Evolutionary conservation across 2,329 filamentous ascomycete species (phyloP).

Genomic region (Hymenoscyphus infarciens): DNA sequence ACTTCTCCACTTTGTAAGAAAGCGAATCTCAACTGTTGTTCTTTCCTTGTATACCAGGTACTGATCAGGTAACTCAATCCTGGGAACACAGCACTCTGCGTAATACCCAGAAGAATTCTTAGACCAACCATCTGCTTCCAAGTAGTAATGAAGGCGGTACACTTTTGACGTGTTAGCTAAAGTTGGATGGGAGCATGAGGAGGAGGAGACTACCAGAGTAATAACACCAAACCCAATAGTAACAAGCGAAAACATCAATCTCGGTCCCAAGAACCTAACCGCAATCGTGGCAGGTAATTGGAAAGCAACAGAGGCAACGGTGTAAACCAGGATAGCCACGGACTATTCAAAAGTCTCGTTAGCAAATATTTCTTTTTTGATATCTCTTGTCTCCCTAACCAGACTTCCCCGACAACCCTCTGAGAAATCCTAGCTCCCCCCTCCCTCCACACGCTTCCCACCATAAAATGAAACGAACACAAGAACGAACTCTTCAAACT

Average conservation of each 20-base stretch:
- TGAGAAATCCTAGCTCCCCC: neutral
- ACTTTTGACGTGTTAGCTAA: slow-evolving; percentile 29
- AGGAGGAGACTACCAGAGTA: slow-evolving; percentile 44
- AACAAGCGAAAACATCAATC: slow-evolving; percentile 57
- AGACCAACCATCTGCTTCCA: slow-evolving; percentile 69
- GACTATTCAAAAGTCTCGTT: slow-evolving; percentile 38
- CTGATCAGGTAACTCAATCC: slow-evolving; percentile 48
- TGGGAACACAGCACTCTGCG: slow-evolving; percentile 54
- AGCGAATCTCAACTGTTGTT: slow-evolving; percentile 53
- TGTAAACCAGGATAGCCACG: slow-evolving; percentile 71
- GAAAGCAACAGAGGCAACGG: slow-evolving; percentile 63
- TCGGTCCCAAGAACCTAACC: slow-evolving; percentile 61
- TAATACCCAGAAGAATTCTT: slow-evolving; percentile 61
- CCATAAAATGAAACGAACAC: too few species aligned
- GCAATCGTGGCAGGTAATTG: slow-evolving; percentile 67
- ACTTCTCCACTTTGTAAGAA: slow-evolving; percentile 65
- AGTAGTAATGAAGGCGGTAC: slow-evolving; percentile 63
- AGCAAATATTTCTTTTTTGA: neutral
- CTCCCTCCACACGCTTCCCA: too few species aligned
- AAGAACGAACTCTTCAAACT: slow-evolving; percentile 13
- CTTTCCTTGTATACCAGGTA: slow-evolving; percentile 34
- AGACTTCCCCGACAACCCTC: neutral
- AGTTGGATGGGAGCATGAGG: neutral
- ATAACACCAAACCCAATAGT: slow-evolving; percentile 54
- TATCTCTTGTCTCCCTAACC: neutral